phyloP scores from a whole-genome alignment of 371 early-diverging fungal species.

The Mortierella sp. region DNA sequence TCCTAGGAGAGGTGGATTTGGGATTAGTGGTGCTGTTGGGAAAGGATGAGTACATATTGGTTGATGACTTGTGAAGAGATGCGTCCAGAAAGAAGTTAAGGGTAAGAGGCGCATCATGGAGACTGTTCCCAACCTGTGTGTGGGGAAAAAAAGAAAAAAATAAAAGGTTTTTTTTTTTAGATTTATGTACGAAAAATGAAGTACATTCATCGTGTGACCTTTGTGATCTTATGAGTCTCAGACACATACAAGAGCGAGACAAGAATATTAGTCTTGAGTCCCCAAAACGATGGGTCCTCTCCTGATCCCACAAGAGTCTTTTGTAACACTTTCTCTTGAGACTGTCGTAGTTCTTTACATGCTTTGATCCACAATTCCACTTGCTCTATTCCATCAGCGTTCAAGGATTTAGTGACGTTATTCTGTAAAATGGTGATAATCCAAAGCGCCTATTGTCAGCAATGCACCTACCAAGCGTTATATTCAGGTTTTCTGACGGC shows the following conservation, averaged over 20 bases:
- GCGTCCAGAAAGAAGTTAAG: background rate
- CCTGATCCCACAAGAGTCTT: background rate
- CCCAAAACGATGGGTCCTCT: background rate
- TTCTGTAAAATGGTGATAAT: background rate
- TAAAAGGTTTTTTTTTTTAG: background rate
- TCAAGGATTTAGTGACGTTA: background rate
- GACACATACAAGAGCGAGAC: slow-evolving; percentile 14
- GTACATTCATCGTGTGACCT: background rate
- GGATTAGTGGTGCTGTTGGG: background rate
- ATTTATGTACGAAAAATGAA: background rate
- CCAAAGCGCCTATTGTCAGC: too few relatives aligned
- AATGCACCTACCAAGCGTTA: background rate
- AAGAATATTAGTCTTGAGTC: slow-evolving; percentile 15
- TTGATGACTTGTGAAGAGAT: background rate
- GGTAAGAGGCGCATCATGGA: background rate
- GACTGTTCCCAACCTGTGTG: background rate
- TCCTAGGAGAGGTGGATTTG: background rate
- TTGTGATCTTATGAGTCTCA: background rate
- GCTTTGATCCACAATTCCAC: slow-evolving; percentile 27
- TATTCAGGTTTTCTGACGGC: too few relatives aligned
- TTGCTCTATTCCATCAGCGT: slow-evolving; percentile 7
- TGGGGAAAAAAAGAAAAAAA: slow-evolving; percentile 3
- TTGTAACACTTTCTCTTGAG: slow-evolving; percentile 13
- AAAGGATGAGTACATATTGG: background rate
- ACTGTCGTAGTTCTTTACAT: slow-evolving; percentile 15